phyloP scores from a whole-genome alignment of 352 stramenopile genomes.

The Thalassiosira livingstoniorum region DNA sequence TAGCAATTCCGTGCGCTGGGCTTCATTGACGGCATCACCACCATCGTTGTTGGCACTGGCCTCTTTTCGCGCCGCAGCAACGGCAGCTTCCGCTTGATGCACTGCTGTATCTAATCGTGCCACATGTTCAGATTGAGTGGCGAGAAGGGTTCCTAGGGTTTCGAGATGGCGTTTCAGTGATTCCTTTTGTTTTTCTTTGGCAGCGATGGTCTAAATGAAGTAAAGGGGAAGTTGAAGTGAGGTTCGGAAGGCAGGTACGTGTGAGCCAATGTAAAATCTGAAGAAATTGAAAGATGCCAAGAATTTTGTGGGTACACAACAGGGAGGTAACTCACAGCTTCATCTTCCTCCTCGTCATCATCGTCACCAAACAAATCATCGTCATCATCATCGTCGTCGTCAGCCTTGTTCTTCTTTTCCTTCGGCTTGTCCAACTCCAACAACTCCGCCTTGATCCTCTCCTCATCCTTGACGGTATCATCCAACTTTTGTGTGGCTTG shows the following conservation, averaged over 20 bases:
- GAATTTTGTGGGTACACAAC: not conserved
- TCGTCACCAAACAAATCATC: constrained; percentile 75
- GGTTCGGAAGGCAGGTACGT: not conserved
- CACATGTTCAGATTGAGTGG: constrained; percentile 70
- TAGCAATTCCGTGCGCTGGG: not conserved
- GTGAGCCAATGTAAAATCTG: not conserved
- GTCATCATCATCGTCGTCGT: constrained; percentile 65
- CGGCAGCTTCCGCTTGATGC: constrained; percentile 47
- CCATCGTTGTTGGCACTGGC: constrained; percentile 15
- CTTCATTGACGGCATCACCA: constrained; percentile 23
- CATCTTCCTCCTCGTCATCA: constrained; percentile 78
- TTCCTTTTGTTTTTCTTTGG: constrained; percentile 66
- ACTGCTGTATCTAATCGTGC: constrained; percentile 60
- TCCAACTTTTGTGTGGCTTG: constrained; percentile 70
- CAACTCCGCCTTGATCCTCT: constrained; percentile 72
- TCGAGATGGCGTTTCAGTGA: constrained; percentile 69
- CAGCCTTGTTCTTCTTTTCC: not conserved
- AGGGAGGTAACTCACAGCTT: constrained; percentile 58
- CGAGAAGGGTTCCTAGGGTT: constrained; percentile 68
- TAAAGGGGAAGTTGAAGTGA: not conserved
- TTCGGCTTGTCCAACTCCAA: constrained; percentile 58
- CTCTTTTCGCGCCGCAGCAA: not conserved
- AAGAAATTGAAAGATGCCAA: not conserved
- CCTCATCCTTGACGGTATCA: constrained; percentile 65
- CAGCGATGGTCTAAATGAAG: constrained; percentile 59